phyloP scores from a whole-genome alignment of 208 protist genomes.

The Trichomonas gallinae region DNA sequence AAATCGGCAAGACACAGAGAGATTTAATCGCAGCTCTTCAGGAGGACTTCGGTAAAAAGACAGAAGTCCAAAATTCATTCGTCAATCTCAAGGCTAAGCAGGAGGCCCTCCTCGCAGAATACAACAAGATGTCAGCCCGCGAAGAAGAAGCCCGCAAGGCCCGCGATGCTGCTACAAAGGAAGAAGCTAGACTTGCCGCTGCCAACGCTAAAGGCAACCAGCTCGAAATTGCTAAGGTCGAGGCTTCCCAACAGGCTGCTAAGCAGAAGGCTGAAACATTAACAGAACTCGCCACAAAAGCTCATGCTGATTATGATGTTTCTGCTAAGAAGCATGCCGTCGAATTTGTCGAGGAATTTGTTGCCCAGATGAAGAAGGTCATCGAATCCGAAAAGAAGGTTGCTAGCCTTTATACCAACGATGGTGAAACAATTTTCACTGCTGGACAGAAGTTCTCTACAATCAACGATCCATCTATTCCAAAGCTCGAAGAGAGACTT shows the following conservation, averaged over 20 bases:
- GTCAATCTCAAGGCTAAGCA: background rate
- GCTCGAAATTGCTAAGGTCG: background rate
- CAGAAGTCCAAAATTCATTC: background rate
- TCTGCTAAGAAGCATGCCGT: background rate
- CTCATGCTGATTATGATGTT: background rate
- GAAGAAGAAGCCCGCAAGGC: background rate
- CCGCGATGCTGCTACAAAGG: background rate
- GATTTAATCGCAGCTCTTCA: background rate
- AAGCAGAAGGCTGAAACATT: background rate
- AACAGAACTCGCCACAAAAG: background rate
- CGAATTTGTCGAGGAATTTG: background rate
- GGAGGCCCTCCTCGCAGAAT: background rate
- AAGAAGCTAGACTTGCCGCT: background rate
- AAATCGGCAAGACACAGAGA: background rate
- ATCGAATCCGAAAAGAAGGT: background rate
- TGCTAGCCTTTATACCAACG: background rate
- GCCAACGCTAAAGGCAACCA: background rate
- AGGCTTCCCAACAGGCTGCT: background rate
- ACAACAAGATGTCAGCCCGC: background rate
- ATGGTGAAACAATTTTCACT: background rate
- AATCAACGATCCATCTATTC: background rate
- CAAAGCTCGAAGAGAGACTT: background rate
- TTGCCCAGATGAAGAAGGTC: background rate
- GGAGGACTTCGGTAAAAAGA: background rate
- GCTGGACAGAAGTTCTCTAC: background rate